Evolutionary conservation across 306 rosid genomes (phyloP), one percentile per base, ranked within the genome.

Genomic region (Quercus mongolica): DNA sequence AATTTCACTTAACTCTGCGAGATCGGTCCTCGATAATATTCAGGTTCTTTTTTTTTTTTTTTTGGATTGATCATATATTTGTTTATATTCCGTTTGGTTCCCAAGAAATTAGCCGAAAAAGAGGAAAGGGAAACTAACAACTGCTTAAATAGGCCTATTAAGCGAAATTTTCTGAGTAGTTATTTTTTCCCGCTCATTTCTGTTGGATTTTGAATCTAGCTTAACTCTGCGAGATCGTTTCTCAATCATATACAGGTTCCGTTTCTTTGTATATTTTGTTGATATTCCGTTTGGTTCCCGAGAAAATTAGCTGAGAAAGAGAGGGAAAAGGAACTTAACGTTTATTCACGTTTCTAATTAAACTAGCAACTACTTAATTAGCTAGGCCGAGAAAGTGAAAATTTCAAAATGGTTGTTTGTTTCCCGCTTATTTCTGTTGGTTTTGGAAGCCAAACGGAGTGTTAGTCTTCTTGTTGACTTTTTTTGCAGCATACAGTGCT

Each of bases 1-100:
- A 18, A 94, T 94, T 89, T 92, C 99, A 20, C 97, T 94, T 75
- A 94, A 92, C 81, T 94, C 99, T 0, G 97, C 97, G 46, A 76
- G 99, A 90, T 92, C 99, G 65, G 89, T 94, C 74, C 87, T 94
- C 62, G 97, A 94, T 94, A 97, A 94, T 68, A 88, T 94, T 63
- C 97, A 91, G 90, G 92, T 88, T 72, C 14, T 35, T 26, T 8
- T 17, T 11, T n/a, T 46, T 46, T 3, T 33, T 46, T 3, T 28
- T 33, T 26, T 6, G 6, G 17, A 51, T 10, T 23, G 7, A 1
- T 20, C 30, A 4, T 13, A 23, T 23, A 59, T 56, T 18, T 58
- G 71, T 17, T 65, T 20, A 33, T 31, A 31, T 18, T 15, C 20
- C 10, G 80, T 81, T 81, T 69, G 80, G 73, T n/a, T 81, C 21